These are phyloP conservation scores for Colletotrichum tamarilloi DNA, from an alignment of 2,329 filamentous ascomycete species.

Conservation along the genomic window DNA sequence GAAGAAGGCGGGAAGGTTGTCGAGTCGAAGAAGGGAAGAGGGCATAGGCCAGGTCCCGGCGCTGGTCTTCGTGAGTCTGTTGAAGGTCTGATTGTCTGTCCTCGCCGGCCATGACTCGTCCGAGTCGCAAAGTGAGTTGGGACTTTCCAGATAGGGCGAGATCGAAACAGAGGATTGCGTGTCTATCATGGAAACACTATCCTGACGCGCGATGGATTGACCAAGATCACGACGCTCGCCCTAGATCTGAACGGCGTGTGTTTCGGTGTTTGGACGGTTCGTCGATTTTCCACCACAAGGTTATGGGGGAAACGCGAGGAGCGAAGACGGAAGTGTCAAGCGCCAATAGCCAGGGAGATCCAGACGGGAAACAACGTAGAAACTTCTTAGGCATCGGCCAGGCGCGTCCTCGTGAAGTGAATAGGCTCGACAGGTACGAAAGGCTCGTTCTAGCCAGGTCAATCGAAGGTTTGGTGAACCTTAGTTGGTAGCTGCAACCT, in stretches of 20 bases:
- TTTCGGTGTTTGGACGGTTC: constrained; percentile 24
- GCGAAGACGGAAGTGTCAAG: neutral
- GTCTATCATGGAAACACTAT: constrained; percentile 27
- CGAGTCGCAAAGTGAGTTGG: constrained; percentile 33
- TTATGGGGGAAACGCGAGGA: neutral
- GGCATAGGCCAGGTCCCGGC: constrained; percentile 18
- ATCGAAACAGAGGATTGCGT: constrained; percentile 35
- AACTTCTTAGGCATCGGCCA: neutral
- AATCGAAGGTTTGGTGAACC: no score
- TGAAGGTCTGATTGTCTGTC: constrained; percentile 14
- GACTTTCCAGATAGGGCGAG: constrained; percentile 33
- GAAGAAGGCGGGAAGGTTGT: constrained; percentile 10
- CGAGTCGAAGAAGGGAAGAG: constrained; percentile 1
- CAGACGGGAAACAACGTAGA: neutral
- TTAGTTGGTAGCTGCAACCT: neutral
- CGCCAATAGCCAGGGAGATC: neutral
- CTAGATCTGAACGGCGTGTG: constrained; percentile 24
- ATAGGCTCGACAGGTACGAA: neutral
- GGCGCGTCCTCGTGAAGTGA: neutral
- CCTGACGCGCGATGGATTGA: constrained; percentile 21
- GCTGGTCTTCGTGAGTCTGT: neutral
- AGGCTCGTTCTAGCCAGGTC: neutral
- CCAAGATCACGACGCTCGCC: constrained; percentile 28
- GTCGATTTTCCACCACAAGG: neutral
- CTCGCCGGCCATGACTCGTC: constrained; percentile 22